These are phyloP conservation scores for Trametes meyenii DNA, from an alignment of 768 basidiomycete genomes.

Conservation along the genomic window DNA sequence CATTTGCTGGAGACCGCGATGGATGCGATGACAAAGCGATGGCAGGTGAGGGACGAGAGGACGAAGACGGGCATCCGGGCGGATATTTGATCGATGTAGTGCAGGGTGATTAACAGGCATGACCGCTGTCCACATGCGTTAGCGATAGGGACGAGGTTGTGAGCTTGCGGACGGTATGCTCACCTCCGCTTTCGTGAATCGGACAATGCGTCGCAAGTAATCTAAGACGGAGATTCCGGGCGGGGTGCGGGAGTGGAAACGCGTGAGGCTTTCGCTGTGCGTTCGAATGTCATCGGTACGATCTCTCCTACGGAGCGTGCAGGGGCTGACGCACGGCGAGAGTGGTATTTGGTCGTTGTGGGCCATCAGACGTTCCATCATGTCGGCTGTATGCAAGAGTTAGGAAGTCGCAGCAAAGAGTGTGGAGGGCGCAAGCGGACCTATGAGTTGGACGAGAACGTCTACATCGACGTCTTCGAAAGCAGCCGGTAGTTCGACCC, in stretches of 20 bases:
- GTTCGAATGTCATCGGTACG: slow-evolving; percentile 27
- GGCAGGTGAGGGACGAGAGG: slow-evolving; percentile 93
- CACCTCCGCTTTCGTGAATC: slow-evolving; percentile 96
- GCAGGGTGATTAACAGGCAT: slow-evolving; percentile 78
- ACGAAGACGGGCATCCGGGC: slow-evolving; percentile 86
- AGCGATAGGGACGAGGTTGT: slow-evolving; percentile 8
- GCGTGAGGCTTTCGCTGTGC: slow-evolving; percentile 82
- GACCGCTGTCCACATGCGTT: slow-evolving; percentile 54
- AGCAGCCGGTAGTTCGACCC: slow-evolving; percentile 77
- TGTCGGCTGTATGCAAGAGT: slow-evolving; percentile 66
- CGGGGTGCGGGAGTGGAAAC: slow-evolving; percentile 93
- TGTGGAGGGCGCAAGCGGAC: slow-evolving; percentile 44
- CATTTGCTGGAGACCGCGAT: slow-evolving; percentile 94
- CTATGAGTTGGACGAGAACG: slow-evolving; percentile 84
- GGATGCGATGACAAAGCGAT: slow-evolving; percentile 95
- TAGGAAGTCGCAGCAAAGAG: slow-evolving; percentile 6
- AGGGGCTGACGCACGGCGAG: slow-evolving; percentile 56
- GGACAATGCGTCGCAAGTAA: slow-evolving; percentile 92
- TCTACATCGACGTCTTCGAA: slow-evolving; percentile 88
- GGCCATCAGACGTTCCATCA: slow-evolving; percentile 91
- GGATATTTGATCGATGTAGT: slow-evolving; percentile 95
- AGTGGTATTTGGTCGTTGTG: slow-evolving; percentile 97
- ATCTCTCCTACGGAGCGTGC: slow-evolving; percentile 29
- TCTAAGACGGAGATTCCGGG: slow-evolving; percentile 89
- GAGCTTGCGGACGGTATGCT: slow-evolving; percentile 26